Evolutionary conservation across 2,329 filamentous ascomycete species (phyloP).

Genomic region (Fusarium palustre): DNA sequence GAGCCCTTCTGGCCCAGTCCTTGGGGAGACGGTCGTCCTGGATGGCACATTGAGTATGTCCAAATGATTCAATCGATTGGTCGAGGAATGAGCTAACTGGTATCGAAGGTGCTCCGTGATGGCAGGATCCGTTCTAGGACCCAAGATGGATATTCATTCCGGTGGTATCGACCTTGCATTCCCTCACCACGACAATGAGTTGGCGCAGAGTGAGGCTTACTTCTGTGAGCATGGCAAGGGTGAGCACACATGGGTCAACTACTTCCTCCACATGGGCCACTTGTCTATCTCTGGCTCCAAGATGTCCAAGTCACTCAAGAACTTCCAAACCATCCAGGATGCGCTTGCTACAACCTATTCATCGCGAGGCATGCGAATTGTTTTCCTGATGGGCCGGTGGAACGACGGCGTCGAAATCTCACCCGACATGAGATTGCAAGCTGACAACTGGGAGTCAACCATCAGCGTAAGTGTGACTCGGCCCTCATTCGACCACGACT

Average conservation of each 20-base stretch:
- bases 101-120: constrained; percentile 79
- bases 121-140: constrained; percentile 88
- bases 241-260: constrained; percentile 87
- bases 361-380: constrained; percentile 81
- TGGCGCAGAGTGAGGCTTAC: constrained; percentile 91
- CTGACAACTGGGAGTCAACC: constrained; percentile 82
- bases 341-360: constrained; percentile 79
- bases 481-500: constrained; percentile 12
- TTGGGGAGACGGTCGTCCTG: constrained; percentile 89
- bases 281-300: constrained; percentile 86
- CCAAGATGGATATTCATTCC: constrained; percentile 90
- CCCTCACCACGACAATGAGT: constrained; percentile 92
- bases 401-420: constrained; percentile 93
- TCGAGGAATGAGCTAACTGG: neutral
- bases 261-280: constrained; percentile 96
- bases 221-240: constrained; percentile 67
- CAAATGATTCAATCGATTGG: neutral
- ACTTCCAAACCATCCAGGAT: constrained; percentile 92
- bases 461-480: constrained; percentile 67
- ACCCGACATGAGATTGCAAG: constrained; percentile 79
- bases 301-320: constrained; percentile 96
- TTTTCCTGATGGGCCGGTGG: constrained; percentile 90
- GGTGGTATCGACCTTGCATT: constrained; percentile 93
- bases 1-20: constrained; percentile 91
- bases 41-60: constrained; percentile 87